Evolutionary conservation across 805 yeast genomes (phyloP), one percentile per base, ranked within the genome.

Genomic region (Saturnispora ahearnii): DNA sequence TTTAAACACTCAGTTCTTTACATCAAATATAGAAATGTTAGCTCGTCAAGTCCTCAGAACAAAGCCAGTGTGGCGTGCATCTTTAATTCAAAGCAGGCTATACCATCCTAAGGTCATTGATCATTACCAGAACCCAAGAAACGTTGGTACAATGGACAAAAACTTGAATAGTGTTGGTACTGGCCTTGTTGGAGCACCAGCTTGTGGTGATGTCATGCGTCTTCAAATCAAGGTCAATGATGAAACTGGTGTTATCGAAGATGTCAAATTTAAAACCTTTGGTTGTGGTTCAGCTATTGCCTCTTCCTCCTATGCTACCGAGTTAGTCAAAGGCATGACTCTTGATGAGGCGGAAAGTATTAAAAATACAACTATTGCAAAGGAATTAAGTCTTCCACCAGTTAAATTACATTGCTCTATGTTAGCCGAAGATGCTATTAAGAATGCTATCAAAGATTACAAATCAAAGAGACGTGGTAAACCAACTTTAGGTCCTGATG

Each of bases 271-370:
- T 72, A 93, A 93, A 78, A 93, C 99, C 4, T 93, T 93, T 71
- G 99, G 99, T n/a, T 93, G 99, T 67, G 99, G 99, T 42, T 82
- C 93, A 2, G 99, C 99, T 47, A 93, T 93, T 65, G 99, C 99
- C 1, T 86, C 96, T 2, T 85, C 95, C 9, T 87, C 96, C 1
- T 93, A 85, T 66, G 93, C 93, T 62, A 93, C 99, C 3, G 97
- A 90, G 64, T 76, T 93, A 55, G 96, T 93, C 52, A 84, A 91
- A 64, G 99, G 99, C 41, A 89, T 87, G 81, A 78, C 93, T 41
- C 72, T 93, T 46, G 97, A 91, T 48, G 97, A 93, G 64, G 98
- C 98, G 22, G 82, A 88, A 51, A 77, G 80, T 68, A 86, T 93
- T 67, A 93, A 91, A 69, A 93, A 93, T 71, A 87, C 96, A 6